Evolutionary conservation across 192 early-diverging fungal species (phyloP).

Genomic region (Coemansia aciculifera): DNA sequence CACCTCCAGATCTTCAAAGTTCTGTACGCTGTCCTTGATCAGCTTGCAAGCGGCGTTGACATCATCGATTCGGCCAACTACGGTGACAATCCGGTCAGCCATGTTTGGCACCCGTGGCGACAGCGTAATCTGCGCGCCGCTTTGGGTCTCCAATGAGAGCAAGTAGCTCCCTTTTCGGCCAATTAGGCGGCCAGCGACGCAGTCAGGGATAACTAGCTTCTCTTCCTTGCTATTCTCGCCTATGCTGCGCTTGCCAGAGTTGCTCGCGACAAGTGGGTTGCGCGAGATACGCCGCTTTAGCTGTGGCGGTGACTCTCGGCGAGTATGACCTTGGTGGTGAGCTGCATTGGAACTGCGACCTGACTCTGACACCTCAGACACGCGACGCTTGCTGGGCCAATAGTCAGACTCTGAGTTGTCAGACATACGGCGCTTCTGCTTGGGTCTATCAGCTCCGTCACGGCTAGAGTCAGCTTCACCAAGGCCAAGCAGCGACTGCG

Average conservation of each 20-base stretch:
- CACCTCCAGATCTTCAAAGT: constrained; percentile 23
- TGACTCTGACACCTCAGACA: not conserved
- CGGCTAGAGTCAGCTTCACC: not conserved
- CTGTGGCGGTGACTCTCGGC: not conserved
- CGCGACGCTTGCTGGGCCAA: not conserved
- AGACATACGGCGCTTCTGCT: constrained; percentile 31
- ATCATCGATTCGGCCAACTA: constrained; percentile 19
- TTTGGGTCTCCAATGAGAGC: constrained; percentile 17
- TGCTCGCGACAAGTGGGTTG: not conserved
- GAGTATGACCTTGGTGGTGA: not conserved
- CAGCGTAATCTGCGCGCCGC: constrained; percentile 39
- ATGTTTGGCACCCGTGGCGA: constrained; percentile 35
- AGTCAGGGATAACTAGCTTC: constrained; percentile 43
- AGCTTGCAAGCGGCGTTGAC: constrained; percentile 31
- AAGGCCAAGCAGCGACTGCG: constrained; percentile 18
- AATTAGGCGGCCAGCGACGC: constrained; percentile 42
- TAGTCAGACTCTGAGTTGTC: constrained; percentile 14
- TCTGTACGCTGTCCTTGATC: constrained; percentile 25
- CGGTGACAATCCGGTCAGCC: constrained; percentile 41
- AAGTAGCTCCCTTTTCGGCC: constrained; percentile 43
- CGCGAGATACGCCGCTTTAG: not conserved
- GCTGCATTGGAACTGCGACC: not conserved
- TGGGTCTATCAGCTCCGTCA: not conserved
- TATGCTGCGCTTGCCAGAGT: not conserved
- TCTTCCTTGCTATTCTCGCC: constrained; percentile 4